phyloP scores from a whole-genome alignment of 768 basidiomycete genomes.

The Terana coerulea region DNA sequence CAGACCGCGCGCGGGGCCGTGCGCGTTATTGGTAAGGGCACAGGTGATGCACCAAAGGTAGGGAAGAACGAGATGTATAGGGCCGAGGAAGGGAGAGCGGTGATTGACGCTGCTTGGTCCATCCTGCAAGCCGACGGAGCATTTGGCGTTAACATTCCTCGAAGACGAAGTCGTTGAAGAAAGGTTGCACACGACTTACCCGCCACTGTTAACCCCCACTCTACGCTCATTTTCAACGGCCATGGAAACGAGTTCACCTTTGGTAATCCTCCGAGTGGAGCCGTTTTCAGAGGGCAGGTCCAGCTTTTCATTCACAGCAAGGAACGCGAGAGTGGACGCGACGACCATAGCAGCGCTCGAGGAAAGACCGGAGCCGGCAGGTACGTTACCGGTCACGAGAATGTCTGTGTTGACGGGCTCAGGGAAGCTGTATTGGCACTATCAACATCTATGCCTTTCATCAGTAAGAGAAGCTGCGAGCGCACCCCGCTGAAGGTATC shows the following conservation, averaged over 20 bases:
- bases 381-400: conserved; percentile 78
- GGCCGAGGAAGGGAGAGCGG: conserved; percentile 65
- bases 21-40: conserved; percentile 52
- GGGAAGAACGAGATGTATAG: conserved; percentile 85
- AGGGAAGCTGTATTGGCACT: no score
- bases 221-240: conserved; percentile 83
- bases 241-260: conserved; percentile 73
- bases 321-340: conserved; percentile 76
- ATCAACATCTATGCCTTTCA: no score
- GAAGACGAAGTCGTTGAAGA: no score
- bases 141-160: no score
- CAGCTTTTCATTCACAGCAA: conserved; percentile 70
- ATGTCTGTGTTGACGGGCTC: conserved; percentile 39
- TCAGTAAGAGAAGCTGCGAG: no score
- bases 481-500: no score
- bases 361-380: conserved; percentile 82
- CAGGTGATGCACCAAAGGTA: conserved; percentile 57
- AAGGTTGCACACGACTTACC: no score
- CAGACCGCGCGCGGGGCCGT: conserved; percentile 45
- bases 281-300: conserved; percentile 7
- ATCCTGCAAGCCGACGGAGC: no score
- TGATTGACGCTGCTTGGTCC: conserved; percentile 90
- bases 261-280: conserved; percentile 35
- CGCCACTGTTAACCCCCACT: conserved; percentile 80
- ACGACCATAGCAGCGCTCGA: conserved; percentile 92